A percentile compares a stretch with the other conserved stretches of the same genome.
These are phyloP conservation scores for Backusella psychrophila DNA, from an alignment of 192 early-diverging fungal species.

Conservation along the genomic window DNA sequence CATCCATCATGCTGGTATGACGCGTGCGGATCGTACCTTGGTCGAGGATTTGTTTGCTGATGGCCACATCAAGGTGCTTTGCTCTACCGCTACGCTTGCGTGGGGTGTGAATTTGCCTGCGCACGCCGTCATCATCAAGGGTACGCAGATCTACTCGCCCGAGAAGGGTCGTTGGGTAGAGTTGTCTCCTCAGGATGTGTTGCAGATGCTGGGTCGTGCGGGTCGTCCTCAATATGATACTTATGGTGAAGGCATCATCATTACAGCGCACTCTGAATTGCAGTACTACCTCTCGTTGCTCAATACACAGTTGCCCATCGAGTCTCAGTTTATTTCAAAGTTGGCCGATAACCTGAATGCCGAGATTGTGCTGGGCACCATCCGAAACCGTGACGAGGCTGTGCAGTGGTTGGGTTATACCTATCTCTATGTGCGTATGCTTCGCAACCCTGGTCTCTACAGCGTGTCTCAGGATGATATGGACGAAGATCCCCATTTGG, in stretches of 20 bases:
- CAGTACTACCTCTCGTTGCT: conserved; percentile 95
- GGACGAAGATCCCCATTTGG: conserved; percentile 76
- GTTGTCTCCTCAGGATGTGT: conserved; percentile 91
- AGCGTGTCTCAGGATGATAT: conserved; percentile 69
- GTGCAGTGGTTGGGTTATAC: conserved; percentile 96
- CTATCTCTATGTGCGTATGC: conserved; percentile 96
- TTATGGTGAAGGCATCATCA: conserved; percentile 94
- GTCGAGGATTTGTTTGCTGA: conserved; percentile 94
- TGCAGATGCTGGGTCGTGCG: conserved; percentile 98
- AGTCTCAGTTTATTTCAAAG: conserved; percentile 87
- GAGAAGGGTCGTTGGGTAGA: conserved; percentile 97
- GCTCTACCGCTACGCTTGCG: conserved; percentile 95
- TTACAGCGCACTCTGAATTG: conserved; percentile 89
- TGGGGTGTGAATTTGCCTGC: conserved; percentile 99
- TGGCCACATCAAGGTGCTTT: conserved; percentile 88
- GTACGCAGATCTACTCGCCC: conserved; percentile 95
- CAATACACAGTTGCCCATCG: conserved; percentile 96
- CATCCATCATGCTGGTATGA: conserved; percentile 97
- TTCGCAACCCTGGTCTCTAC: conserved; percentile 86
- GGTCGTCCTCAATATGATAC: conserved; percentile 97
- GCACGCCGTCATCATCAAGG: conserved; percentile 97
- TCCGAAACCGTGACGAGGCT: conserved; percentile 90
- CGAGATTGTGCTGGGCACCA: conserved; percentile 91
- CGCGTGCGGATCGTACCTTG: conserved; percentile 82
- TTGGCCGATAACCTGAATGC: conserved; percentile 94